Conservation (phyloP, 2,329 filamentous ascomycete species). For the Orbilia blumenaviensis region DNA sequence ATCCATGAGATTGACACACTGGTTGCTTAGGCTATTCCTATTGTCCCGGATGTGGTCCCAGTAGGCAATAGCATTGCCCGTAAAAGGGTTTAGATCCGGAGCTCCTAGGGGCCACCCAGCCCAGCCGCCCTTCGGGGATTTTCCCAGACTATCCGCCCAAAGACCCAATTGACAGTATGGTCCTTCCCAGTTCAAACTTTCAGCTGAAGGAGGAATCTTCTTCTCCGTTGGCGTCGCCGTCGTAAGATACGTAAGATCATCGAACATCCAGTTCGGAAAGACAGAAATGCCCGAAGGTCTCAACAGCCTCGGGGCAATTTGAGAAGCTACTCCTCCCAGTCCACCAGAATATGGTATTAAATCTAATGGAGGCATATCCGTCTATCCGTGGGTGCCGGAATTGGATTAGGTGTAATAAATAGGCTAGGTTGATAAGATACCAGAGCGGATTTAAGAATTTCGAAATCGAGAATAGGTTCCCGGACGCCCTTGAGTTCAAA, state of each 20-base stretch:
- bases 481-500: too few species aligned
- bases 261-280: not conserved
- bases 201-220: not conserved
- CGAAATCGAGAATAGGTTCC: too few species aligned
- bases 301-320: not conserved
- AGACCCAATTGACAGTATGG: not conserved
- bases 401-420: too few species aligned
- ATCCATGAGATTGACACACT: conserved; percentile 15
- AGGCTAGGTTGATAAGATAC: too few species aligned
- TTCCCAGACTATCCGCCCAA: not conserved
- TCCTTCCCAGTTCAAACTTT: not conserved
- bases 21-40: not conserved
- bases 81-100: not conserved
- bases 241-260: conserved; percentile 1
- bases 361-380: not conserved
- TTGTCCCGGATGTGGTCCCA: not conserved
- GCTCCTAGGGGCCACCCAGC: not conserved
- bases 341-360: not conserved
- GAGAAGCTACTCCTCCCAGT: not conserved
- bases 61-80: not conserved
- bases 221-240: not conserved
- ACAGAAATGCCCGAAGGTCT: not conserved
- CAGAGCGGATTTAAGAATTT: too few species aligned
- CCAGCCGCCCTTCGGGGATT: not conserved
- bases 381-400: not conserved